Base-by-base conservation (phyloP, 2,329 filamentous ascomycete genomes). In the Periconia macrospinosa region DNA sequence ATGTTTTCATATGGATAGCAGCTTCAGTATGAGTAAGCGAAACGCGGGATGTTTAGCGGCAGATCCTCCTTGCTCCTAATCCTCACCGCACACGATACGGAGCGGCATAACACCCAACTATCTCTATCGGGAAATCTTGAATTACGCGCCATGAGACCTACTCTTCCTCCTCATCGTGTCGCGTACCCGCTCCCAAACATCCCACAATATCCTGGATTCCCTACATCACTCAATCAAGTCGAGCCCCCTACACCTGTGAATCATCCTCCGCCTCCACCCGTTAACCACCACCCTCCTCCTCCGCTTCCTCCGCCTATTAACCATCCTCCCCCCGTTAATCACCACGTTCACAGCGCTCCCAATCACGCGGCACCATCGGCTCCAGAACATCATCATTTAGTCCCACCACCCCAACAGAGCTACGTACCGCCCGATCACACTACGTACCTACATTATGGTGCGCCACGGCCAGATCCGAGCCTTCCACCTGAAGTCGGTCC, bases 221-320 rank as follows among this genome's bases (percentile, higher is more conserved):
- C 62, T 9, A 30, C 62, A 9, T 47, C 60, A n/a, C 50, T 58
- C 27, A 55, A 62, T 33, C 57, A 66, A 60, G 60, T 52, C 47
- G 58, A 59, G 6, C 33, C 33, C 33, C 15, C 33, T 37, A 13
- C 33, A 10, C 33, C 33, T 37, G 33, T 37, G 3, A 20, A 54
- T 49, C 41, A 30, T n/a, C 40, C 40, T 6, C 41, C 37, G 14
- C 44, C 30, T 37, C 11, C 33, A 13, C 15, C 30, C 30, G 13
- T 33, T 13, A 33, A 33, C 13, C 7, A 33, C 30, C n/a, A n/a
- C n/a, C n/a, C 45, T 43, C 49, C 42, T 42, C 37, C 9, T 18
- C 45, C 18, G 30, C 19, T 42, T 45, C 33, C 33, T 13, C 11
- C 33, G 33, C 33, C 33, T 37, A 37, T 37, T 37, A 37, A 37